A percentile compares a stretch with the other conserved stretches of the same genome.
Conservation (phyloP, 1,284 basidiomycete genomes). For the Malassezia yamatoensis region DNA sequence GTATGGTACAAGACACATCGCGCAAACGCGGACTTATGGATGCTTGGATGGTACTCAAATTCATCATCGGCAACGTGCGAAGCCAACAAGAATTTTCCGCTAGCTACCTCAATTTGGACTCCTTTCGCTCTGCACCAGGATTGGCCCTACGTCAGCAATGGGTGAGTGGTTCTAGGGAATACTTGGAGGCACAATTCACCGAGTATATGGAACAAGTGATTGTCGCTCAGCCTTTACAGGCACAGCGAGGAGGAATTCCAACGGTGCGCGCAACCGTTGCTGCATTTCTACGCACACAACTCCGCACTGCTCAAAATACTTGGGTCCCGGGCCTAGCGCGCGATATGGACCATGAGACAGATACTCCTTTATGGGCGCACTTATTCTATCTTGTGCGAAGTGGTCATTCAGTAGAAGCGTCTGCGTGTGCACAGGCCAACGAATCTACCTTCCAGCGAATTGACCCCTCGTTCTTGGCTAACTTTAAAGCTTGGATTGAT, state of each 20-base stretch:
- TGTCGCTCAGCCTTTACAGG: slow-evolving; percentile 71
- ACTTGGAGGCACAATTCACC: slow-evolving; percentile 63
- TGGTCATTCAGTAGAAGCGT: slow-evolving; percentile 69
- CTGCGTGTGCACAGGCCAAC: slow-evolving; percentile 59
- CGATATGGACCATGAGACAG: slow-evolving; percentile 27
- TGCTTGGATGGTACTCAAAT: slow-evolving; percentile 50
- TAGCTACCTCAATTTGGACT: slow-evolving; percentile 48
- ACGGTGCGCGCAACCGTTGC: slow-evolving; percentile 73
- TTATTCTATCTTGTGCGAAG: slow-evolving; percentile 81
- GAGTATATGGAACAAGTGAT: slow-evolving; percentile 79
- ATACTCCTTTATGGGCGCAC: slow-evolving; percentile 73
- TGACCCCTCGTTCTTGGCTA: slow-evolving; percentile 72
- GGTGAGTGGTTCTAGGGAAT: slow-evolving; percentile 61
- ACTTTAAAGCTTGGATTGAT: slow-evolving; percentile 77
- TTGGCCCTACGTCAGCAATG: slow-evolving; percentile 52
- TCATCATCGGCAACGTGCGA: slow-evolving; percentile 51
- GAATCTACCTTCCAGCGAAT: slow-evolving; percentile 67
- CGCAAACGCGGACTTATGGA: slow-evolving; percentile 48
- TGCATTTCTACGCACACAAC: slow-evolving; percentile 39
- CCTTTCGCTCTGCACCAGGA: slow-evolving; percentile 20
- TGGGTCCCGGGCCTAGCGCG: slow-evolving; percentile 36
- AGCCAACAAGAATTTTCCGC: slow-evolving; percentile 52
- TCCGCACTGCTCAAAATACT: slow-evolving; percentile 30
- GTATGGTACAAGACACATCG: slow-evolving; percentile 21
- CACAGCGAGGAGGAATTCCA: slow-evolving; percentile 73